phyloP scores from a whole-genome alignment of 176 grass and related monocot species.

The Themeda triandra region DNA sequence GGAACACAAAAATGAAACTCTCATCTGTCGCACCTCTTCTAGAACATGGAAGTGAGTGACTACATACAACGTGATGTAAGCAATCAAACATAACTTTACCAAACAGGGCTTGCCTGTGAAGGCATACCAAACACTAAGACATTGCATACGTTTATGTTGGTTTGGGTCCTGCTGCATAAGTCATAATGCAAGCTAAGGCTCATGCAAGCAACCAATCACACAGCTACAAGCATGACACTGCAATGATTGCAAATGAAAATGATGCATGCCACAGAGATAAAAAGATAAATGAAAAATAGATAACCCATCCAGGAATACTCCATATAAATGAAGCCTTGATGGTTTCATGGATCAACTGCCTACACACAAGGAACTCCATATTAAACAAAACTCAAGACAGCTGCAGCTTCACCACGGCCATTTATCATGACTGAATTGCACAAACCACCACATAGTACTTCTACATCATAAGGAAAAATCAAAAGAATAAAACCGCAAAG shows the following conservation, averaged over 20 bases:
- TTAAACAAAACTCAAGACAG: neutral
- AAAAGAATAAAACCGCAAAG: slow-evolving; percentile 13
- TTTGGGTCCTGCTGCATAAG: neutral
- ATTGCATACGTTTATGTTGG: neutral
- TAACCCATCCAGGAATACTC: neutral
- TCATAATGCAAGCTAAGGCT: neutral
- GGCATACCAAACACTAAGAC: neutral
- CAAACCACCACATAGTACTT: neutral
- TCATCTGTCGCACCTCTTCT: neutral
- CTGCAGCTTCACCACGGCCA: neutral
- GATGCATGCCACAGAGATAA: neutral
- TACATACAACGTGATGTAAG: neutral
- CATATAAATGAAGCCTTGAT: neutral
- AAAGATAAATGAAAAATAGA: slow-evolving; percentile 14
- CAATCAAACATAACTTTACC: neutral
- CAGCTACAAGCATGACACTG: neutral
- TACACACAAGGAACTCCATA: neutral
- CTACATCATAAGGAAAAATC: neutral
- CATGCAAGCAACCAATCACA: neutral
- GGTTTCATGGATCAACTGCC: neutral
- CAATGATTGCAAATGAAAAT: neutral
- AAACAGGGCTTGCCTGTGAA: neutral
- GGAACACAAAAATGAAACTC: neutral
- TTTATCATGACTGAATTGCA: neutral
- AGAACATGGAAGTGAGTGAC: neutral